Base-by-base conservation (phyloP, 2,329 filamentous ascomycete genomes). In the Penicillium occitanis region DNA sequence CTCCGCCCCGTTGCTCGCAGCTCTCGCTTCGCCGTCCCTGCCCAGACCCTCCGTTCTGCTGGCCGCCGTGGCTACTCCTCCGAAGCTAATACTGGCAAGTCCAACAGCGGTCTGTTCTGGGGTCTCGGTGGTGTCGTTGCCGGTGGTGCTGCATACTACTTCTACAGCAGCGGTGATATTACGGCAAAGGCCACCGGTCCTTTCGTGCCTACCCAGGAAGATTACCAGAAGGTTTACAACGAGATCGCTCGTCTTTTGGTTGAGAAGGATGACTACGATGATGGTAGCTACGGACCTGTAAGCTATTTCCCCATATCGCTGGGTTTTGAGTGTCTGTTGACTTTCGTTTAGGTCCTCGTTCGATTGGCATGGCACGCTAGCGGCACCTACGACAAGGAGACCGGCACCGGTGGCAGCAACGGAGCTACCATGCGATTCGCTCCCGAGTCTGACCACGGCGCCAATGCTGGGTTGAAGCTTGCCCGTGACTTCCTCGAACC, bases 171-270 rank as follows among this genome's bases (percentile, higher is more conserved):
- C 73, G 82, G 81, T 65, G 78, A 80, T 67, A 42, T 61, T 22
- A 62, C 80, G 71, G 81, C 83, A 70, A 79, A 77, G 74, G 68
- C 83, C 63, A 73, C 74, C 77, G 86, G 86, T 75, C 77, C 87
- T 71, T 90, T 94, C 82, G 86, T 83, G 61, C 92, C 93, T 68
- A 90, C 87, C 75, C 88, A 90, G 81, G 89, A 90, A 73, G 93
- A 99, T 81, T 98, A 97, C 85, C 93, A 97, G 85, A 90, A 91
- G 80, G 92, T 98, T 63, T 98, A 98, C 84, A 87, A 97, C 78
- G 90, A 89, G 75, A 88, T 98, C 73, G 93, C 94, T 64, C 81
- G 84, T 75, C 85, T 85, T 68, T 84, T 98, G 64, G 90, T 95
- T 79, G 91, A 97, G 82, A 88, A 96, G 77, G 92, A 95, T 73